Conservation (phyloP, 768 basidiomycete species). For the Dacryopinax spathularia region DNA sequence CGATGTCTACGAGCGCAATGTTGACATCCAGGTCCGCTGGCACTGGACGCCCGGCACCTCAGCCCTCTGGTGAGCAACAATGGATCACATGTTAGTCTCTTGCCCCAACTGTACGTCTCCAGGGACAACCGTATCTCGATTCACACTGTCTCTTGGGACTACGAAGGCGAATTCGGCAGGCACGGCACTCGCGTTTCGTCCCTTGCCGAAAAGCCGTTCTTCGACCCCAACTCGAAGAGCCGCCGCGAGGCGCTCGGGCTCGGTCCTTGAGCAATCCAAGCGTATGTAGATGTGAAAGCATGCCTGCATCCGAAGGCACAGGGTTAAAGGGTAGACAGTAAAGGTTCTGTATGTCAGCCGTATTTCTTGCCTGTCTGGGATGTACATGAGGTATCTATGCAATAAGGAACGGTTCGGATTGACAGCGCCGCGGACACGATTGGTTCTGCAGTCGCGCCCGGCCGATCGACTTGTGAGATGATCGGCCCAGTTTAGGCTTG, state of each 20-base stretch:
- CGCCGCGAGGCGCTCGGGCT: constrained; percentile 12
- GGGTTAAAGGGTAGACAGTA: not conserved
- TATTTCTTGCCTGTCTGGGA: not conserved
- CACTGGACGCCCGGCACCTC: constrained; percentile 22
- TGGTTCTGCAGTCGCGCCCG: too few relatives aligned
- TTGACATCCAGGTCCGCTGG: constrained; percentile 21
- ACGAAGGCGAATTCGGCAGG: constrained; percentile 12
- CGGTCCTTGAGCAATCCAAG: not conserved
- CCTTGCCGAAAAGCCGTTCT: constrained; percentile 19
- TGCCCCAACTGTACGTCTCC: not conserved
- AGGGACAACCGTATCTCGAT: constrained; percentile 8
- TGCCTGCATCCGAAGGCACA: not conserved
- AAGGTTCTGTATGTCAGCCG: too few relatives aligned
- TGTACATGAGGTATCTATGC: not conserved
- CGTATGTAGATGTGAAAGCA: too few relatives aligned
- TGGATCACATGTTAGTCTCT: not conserved
- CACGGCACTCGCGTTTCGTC: constrained; percentile 19
- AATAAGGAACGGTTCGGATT: not conserved
- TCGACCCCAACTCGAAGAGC: constrained; percentile 15
- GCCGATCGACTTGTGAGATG: too few relatives aligned
- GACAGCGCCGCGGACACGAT: too few relatives aligned
- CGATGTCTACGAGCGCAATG: constrained; percentile 13
- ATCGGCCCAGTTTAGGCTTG: too few relatives aligned
- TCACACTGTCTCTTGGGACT: constrained; percentile 16
- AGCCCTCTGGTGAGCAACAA: constrained; percentile 13